Base-by-base conservation (phyloP, 495 filamentous ascomycete genomes). In the Hypomontagnella monticulosa region DNA sequence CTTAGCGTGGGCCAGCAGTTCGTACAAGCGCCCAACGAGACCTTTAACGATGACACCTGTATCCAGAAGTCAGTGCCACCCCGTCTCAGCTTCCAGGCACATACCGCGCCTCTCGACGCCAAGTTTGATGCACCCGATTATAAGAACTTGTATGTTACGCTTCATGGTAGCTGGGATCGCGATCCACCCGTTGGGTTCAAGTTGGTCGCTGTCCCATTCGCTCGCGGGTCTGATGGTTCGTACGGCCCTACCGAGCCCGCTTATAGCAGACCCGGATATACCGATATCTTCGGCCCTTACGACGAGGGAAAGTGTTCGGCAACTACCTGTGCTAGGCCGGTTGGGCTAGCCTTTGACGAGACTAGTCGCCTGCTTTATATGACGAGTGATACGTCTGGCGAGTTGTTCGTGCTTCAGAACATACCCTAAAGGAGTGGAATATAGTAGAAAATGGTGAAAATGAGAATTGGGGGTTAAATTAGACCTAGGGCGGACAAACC, bases 81-180 rank as follows among this genome's bases (percentile, higher is more conserved):
- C 1, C 69, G 79, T 0, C 67, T 89, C 14, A 80, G 79, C 2
- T 89, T 90, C 64, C 70, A 81, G 20, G 85, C 87, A 0, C 88
- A 90, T 61, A 82, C 76, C 43, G 87, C 87, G 0, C 88, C 88
- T 0, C 72, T 89, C 3, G 87, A 88, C 59, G 83, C 88, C 59
- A 84, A 81, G 40, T 89, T 89, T 66, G 64, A 57, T 43, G 19
- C 62, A 1, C 57, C 57, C 0, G 38, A 62, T 36, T 74, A 71
- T 19, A 46, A 14, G 15, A 61, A 69, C 6, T 71, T 78, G 3
- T 80, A 75, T 36, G 69, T 82, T n/a, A 57, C 74, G 10, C 74
- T 83, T 48, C 80, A 83, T 57, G 80, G 80, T 1, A 79, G 75
- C 67, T 82, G 79, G 87, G 66, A 89, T 66, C 83, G 86, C 5